phyloP scores from a whole-genome alignment of 495 filamentous ascomycete species.

The Podospora australis region DNA sequence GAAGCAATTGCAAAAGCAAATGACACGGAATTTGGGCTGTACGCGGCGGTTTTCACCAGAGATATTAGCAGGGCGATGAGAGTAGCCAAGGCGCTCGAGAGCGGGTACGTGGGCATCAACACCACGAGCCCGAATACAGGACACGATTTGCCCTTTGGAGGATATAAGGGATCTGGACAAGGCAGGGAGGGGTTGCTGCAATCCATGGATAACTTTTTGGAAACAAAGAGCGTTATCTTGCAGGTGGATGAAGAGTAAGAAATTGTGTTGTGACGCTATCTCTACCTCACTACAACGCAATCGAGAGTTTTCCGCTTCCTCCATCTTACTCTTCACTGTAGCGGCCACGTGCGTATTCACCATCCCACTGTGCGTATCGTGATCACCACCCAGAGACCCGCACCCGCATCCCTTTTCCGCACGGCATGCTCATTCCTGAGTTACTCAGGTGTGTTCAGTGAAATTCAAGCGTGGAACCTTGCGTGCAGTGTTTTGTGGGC shows the following conservation, averaged over 20 bases:
- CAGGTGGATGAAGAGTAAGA: constrained; percentile 20
- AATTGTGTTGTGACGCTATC: background rate
- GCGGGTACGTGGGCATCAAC: constrained; percentile 48
- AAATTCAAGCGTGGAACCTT: too few species aligned
- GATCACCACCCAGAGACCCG: too few species aligned
- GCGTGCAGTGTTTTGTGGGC: too few species aligned
- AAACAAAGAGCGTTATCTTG: constrained; percentile 41
- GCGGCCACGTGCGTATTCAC: too few species aligned
- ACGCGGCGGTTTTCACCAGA: constrained; percentile 67
- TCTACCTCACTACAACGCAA: background rate
- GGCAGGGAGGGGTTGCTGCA: constrained; percentile 33
- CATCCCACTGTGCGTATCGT: too few species aligned
- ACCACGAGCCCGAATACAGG: constrained; percentile 32
- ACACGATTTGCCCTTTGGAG: constrained; percentile 38
- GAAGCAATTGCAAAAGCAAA: constrained; percentile 67
- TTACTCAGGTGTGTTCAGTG: too few species aligned
- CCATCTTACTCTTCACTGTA: too few species aligned
- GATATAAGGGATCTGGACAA: constrained; percentile 37
- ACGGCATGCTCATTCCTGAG: too few species aligned
- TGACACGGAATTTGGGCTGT: constrained; percentile 64
- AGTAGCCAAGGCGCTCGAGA: constrained; percentile 59
- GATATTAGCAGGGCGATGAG: constrained; percentile 63
- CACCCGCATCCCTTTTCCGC: too few species aligned
- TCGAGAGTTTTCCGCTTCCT: too few species aligned
- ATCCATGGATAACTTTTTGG: constrained; percentile 44